Conservation (phyloP, 441 rosid genomes). For the Aleurites moluccanus region DNA sequence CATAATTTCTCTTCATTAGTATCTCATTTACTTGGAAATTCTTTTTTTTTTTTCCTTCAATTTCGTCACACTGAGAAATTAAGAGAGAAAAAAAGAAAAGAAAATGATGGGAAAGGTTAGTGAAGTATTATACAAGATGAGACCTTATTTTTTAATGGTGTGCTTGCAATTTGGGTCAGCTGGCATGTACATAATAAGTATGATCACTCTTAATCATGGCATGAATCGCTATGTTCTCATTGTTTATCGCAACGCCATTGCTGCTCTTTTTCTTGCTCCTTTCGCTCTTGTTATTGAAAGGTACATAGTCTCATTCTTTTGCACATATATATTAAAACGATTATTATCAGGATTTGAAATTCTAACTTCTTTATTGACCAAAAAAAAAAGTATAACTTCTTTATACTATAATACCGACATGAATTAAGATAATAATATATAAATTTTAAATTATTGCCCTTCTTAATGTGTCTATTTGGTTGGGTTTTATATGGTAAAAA, state of each 20-base stretch:
- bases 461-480: neutral
- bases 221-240: conserved; percentile 63
- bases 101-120: conserved; percentile 3
- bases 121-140: conserved; percentile 19
- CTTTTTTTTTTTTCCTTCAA: too few relatives aligned
- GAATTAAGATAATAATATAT: too few relatives aligned
- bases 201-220: conserved; percentile 61
- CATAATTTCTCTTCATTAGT: too few relatives aligned
- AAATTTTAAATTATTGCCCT: too few relatives aligned
- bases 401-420: neutral
- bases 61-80: too few relatives aligned
- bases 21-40: too few relatives aligned
- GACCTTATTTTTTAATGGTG: conserved; percentile 64
- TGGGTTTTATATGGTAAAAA: neutral
- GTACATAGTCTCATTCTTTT: conserved; percentile 24
- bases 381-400: too few relatives aligned
- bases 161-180: conserved; percentile 67
- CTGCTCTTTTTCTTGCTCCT: conserved; percentile 67
- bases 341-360: neutral
- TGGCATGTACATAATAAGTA: conserved; percentile 58
- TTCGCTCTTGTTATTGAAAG: conserved; percentile 73
- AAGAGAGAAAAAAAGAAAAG: neutral
- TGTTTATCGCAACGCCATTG: conserved; percentile 63
- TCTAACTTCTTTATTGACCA: neutral
- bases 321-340: too few relatives aligned